Evolutionary conservation across 176 grass and related monocot genomes (phyloP), one percentile per base, ranked within the genome.

Genomic region (Chloris gayana): DNA sequence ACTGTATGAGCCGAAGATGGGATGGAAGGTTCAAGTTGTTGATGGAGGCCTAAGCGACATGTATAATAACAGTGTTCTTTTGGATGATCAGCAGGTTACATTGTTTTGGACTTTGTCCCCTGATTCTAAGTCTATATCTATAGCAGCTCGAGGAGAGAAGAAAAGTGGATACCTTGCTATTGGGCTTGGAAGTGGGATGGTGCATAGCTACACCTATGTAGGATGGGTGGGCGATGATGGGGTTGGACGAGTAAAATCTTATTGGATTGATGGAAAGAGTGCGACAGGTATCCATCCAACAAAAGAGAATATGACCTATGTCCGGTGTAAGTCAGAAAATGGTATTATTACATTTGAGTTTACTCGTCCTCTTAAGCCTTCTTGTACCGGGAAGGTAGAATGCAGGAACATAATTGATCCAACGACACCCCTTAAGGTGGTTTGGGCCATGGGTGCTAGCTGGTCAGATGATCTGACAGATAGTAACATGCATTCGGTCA

Each of bases 1-100:
- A 10, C 38, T 89, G 30, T 97, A 97, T 30, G 91, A 89, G 42
- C 84, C 87, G 6, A 96, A 99, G 83, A 96, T 93, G 93, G 93
- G 97, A n/a, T 99, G 97, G 97, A 97, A 92, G 66, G 85, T 93
- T 82, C 88, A 88, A 53, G 94, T 97, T 45, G 91, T 97, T 37
- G 94, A 93, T 83, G 94, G 94, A 72, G 94, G 94, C 74, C 87
- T 97, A 37, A 89, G 83, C 9, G 94, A 97, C 83, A 97, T 97
- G 94, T 93, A 97, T 74, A 97, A 91, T 81, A 97, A 76, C 47
- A 91, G 73, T 76, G 90, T 86, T 6, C 0, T 88, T 33, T 86
- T 97, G 72, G 93, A 97, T 75, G 93, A 97, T 81, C 87, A 88
- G 65, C 90, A 86, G 47, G 93, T 93, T 81, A 78, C 80, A 38